Conservation (phyloP, 345 rosid species). For the Euphorbia pulcherrima region DNA sequence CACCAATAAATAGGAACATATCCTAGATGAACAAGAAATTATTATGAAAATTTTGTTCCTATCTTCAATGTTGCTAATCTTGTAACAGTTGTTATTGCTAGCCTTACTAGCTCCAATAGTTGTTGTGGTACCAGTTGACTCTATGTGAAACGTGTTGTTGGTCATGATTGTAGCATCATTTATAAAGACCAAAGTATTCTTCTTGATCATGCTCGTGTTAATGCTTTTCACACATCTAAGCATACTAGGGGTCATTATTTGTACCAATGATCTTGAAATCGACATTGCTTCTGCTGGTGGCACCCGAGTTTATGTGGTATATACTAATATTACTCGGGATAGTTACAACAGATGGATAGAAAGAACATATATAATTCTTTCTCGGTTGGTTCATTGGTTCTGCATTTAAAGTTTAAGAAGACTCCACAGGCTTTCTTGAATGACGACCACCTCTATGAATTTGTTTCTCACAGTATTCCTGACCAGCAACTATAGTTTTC, state of each 20-base stretch:
- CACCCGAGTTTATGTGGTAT: slow-evolving; percentile 11
- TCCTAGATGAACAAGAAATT: not conserved
- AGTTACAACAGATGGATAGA: too few relatives aligned
- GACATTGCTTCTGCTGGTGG: slow-evolving; percentile 12
- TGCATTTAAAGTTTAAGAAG: slow-evolving; percentile 24
- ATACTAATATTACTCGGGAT: slow-evolving; percentile 15
- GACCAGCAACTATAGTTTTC: slow-evolving; percentile 38
- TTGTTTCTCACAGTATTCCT: slow-evolving; percentile 68
- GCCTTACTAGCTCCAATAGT: not conserved
- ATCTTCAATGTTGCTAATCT: too few relatives aligned
- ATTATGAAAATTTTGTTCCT: slow-evolving; percentile 22
- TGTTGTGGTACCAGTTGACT: slow-evolving; percentile 1
- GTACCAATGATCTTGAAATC: not conserved
- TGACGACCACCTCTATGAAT: slow-evolving; percentile 67
- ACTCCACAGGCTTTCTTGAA: slow-evolving; percentile 92
- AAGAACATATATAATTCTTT: slow-evolving; percentile 21
- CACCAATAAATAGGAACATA: not conserved
- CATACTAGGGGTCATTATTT: not conserved
- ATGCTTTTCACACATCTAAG: not conserved
- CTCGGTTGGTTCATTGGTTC: slow-evolving; percentile 14
- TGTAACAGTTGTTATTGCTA: too few relatives aligned
- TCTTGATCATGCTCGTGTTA: not conserved
- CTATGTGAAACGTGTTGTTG: slow-evolving; percentile 1
- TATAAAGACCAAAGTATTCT: not conserved
- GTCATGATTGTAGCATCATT: not conserved